Conservation (phyloP, 768 basidiomycete species). For the Leccinum boreale region DNA sequence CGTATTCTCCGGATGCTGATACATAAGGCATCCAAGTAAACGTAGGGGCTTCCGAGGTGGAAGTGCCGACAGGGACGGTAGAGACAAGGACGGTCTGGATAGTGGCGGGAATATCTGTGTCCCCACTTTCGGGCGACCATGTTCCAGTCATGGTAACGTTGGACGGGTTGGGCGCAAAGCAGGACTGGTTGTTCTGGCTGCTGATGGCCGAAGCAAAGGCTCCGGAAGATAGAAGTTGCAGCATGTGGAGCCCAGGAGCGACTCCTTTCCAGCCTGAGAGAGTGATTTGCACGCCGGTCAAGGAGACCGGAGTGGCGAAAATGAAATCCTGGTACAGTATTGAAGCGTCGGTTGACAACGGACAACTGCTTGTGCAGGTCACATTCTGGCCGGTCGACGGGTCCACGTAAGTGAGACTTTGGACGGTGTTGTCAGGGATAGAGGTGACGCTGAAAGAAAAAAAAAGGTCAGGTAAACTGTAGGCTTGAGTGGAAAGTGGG, state of each 20-base stretch:
- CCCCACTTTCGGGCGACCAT: slow-evolving; percentile 64
- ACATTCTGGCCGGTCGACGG: slow-evolving; percentile 67
- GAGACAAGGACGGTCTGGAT: slow-evolving; percentile 71
- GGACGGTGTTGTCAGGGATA: slow-evolving; percentile 84
- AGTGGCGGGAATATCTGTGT: slow-evolving; percentile 79
- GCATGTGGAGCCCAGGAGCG: slow-evolving; percentile 78
- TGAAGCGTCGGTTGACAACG: slow-evolving; percentile 71
- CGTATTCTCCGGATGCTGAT: slow-evolving; percentile 84
- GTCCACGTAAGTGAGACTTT: slow-evolving; percentile 74
- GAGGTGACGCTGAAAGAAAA: slow-evolving; percentile 64
- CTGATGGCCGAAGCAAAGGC: slow-evolving; percentile 78
- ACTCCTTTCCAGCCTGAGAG: slow-evolving; percentile 72
- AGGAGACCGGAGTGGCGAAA: slow-evolving; percentile 56
- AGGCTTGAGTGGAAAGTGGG: background rate
- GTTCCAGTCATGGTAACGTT: slow-evolving; percentile 61
- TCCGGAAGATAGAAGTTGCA: slow-evolving; percentile 92
- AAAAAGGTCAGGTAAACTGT: slow-evolving; percentile 4
- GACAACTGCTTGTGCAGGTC: slow-evolving; percentile 78
- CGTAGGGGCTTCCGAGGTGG: slow-evolving; percentile 60
- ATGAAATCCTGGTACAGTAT: slow-evolving; percentile 93
- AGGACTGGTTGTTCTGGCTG: slow-evolving; percentile 60
- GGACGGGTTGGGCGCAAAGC: slow-evolving; percentile 76
- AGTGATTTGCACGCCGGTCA: slow-evolving; percentile 89
- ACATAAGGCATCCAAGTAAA: slow-evolving; percentile 92
- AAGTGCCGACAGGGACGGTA: slow-evolving; percentile 59